Conservation (phyloP, 176 grass and related monocot species). For the Carex littledalei region DNA sequence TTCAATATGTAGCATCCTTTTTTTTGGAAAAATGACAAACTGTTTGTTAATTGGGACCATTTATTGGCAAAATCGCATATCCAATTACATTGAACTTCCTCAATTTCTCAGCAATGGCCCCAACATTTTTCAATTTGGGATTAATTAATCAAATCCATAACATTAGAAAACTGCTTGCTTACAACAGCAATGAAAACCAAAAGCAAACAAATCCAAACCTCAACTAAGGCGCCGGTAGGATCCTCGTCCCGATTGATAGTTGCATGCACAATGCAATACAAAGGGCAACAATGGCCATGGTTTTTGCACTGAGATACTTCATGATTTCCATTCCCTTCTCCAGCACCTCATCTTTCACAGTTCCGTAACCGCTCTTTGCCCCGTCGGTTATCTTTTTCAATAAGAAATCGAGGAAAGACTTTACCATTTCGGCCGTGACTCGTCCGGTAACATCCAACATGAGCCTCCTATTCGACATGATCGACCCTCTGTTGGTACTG, state of each 20-base stretch:
- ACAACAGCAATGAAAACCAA: constrained; percentile 2
- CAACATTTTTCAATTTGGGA: constrained; percentile 3
- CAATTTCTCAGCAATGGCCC: background rate
- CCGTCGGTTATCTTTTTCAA: constrained; percentile 41
- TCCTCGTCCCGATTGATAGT: constrained; percentile 54
- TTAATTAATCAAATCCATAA: constrained; percentile 12
- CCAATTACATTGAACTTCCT: background rate
- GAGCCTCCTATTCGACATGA: constrained; percentile 57
- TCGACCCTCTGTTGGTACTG: constrained; percentile 41
- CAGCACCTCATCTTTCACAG: constrained; percentile 35
- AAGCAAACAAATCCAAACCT: background rate
- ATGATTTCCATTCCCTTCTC: constrained; percentile 46
- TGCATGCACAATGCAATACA: constrained; percentile 80
- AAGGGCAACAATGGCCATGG: constrained; percentile 60
- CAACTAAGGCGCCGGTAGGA: constrained; percentile 44
- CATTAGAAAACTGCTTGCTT: background rate
- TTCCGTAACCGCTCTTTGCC: constrained; percentile 34
- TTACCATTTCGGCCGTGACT: constrained; percentile 57
- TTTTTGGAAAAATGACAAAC: background rate
- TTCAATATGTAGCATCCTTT: background rate
- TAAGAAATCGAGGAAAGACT: constrained; percentile 73
- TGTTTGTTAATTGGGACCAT: constrained; percentile 4
- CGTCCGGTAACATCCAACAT: constrained; percentile 80
- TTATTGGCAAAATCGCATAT: background rate
- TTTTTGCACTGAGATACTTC: constrained; percentile 62